Evolutionary conservation across 2,329 filamentous ascomycete genomes (phyloP), one percentile per base, ranked within the genome.

Genomic region (Talaromyces verruculosus): DNA sequence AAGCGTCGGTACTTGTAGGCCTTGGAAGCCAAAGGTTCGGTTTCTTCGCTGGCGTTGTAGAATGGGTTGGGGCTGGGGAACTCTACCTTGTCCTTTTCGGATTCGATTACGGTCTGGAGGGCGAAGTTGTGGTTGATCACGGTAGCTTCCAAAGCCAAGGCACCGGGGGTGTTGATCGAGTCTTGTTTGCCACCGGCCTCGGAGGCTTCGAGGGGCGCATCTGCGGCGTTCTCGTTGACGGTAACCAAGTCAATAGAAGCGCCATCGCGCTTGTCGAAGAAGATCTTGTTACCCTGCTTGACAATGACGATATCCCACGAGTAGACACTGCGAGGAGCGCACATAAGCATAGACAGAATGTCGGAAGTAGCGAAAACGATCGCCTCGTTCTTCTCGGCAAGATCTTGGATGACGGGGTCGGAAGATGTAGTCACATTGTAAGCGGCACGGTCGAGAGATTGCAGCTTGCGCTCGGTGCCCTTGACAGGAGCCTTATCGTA

Each of bases 101-200:
- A 90, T 84, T 99, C 95, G 73, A 88, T 81, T 71, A 99, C 93
- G 61, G 96, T 92, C 84, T 99, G 95, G 80, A 96, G 92, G 72
- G 92, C 91, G 80, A 99, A 99, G 85, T 98, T 96, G 87, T 98
- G 95, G 88, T 99, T 99, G 87, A 99, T 99, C 84, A 97, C 96
- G 62, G 95, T 99, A 64, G 95, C 95, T 83, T 99, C 95, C 80
- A 97, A 90, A 75, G 96, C 94, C 66, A 99, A 88, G 63, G 93
- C 92, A 64, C 84, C 83, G n/a, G 95, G 95, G 76, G 93, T 93
- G 87, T 99, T 99, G 82, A 99, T 90, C 70, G 87, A 84, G 77
- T 99, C 95, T 83, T 97, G 96, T 84, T 92, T 93, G 69, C 74
- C 76, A 19, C 79, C 75, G 61, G 77, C 72, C 75, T 98, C 94